Base-by-base conservation (phyloP, 1,284 basidiomycete species). In the Filobasidium uniguttulatum region DNA sequence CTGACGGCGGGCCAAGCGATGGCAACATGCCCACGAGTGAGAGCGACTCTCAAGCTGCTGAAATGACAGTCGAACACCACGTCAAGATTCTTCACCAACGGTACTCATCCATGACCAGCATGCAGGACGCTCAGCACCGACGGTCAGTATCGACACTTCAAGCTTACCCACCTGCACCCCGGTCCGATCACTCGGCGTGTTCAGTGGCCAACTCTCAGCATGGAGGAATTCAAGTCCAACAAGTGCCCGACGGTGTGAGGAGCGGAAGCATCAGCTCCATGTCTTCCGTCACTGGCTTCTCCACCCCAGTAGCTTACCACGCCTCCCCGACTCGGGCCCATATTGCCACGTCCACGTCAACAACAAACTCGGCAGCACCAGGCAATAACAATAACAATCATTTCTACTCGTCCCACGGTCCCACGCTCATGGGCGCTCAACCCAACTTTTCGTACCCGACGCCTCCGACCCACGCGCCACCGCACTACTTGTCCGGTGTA, bases 11-110 rank as follows among this genome's bases (percentile, higher is more conserved):
- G 8, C n/a, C 23, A 23, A 48, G 41, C 8, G 51, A 48, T 12
- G 51, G 51, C 33, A 45, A 48, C 35, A 5, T 35, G 15, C 35
- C 41, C 19, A 22, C 45, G 10, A 46, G 29, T 30, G 31, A 46
- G 28, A 37, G 46, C 29, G 48, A 25, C 23, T 41, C 37, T 12
- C 36, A 28, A 20, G 29, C 38, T 23, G 12, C 29, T 9, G 28
- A 30, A 15, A 9, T 33, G 8, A 14, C 48, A 2, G 40, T 19
- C 26, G 40, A 43, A 23, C 43, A 25, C 28, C 25, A 44, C 38
- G 17, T 14, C 38, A 15, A 15, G 38, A 19, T 41, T 8, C 28
- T 25, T 19, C 22, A 25, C 22, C 38, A 19, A 41, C 15, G 5
- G 17, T 19, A 25, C 22, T 25, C 38, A 38, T n/a, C n/a, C n/a